phyloP scores from a whole-genome alignment of 495 filamentous ascomycete species.

The Trichocladium antarcticum region DNA sequence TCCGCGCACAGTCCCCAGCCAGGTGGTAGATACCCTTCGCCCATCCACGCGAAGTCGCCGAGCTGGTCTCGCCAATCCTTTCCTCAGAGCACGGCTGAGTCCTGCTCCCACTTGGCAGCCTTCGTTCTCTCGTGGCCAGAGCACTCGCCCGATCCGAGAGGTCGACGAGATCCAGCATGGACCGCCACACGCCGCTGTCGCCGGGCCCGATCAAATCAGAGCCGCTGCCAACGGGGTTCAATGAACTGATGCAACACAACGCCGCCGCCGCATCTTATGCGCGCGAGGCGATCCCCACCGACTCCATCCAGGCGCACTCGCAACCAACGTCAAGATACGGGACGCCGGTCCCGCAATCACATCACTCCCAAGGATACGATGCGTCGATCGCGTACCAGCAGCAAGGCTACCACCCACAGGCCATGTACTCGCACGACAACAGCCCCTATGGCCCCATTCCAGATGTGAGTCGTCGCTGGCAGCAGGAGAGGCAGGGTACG shows the following conservation, averaged over 20 bases:
- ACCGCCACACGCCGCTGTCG: conserved; percentile 31
- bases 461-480: conserved; percentile 17
- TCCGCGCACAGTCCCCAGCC: conserved; percentile 13
- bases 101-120: conserved; percentile 8
- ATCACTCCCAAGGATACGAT: conserved; percentile 15
- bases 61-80: conserved; percentile 8
- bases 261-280: conserved; percentile 27
- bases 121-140: no score
- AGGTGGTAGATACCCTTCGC: no score
- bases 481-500: neutral
- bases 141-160: neutral
- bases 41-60: conserved; percentile 7
- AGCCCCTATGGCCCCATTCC: conserved; percentile 25
- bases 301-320: conserved; percentile 27
- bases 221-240: conserved; percentile 32
- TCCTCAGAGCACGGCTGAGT: neutral
- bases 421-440: conserved; percentile 27
- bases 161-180: conserved; percentile 16
- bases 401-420: conserved; percentile 26
- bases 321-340: conserved; percentile 35
- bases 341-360: conserved; percentile 27
- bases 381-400: conserved; percentile 22
- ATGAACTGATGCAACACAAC: conserved; percentile 43
- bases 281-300: conserved; percentile 14
- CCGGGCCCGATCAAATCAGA: conserved; percentile 34